A percentile compares a stretch with the other conserved stretches of the same genome.
Evolutionary conservation across 108 stramenopile genomes (phyloP).

Genomic region (Cylindrotheca closterium): DNA sequence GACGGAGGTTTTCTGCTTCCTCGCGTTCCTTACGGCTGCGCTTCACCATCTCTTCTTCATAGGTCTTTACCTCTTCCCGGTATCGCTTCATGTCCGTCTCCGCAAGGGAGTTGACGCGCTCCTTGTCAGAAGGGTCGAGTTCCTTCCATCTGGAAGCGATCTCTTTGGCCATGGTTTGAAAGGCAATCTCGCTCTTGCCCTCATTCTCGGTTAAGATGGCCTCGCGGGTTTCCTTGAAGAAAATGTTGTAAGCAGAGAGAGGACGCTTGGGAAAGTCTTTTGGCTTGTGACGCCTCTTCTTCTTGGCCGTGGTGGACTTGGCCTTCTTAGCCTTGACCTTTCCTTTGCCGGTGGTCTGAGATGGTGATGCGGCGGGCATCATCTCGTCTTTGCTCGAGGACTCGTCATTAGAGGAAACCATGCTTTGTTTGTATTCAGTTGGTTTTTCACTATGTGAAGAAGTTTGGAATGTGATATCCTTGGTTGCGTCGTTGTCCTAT

Average conservation of each 20-base stretch:
- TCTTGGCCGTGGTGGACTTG: neutral
- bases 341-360: neutral
- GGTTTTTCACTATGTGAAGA: too few relatives aligned
- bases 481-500: too few relatives aligned
- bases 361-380: too few relatives aligned
- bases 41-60: constrained; percentile 14
- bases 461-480: too few relatives aligned
- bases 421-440: too few relatives aligned
- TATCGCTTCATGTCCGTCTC: constrained; percentile 16
- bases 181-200: constrained; percentile 5
- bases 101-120: constrained; percentile 2
- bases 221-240: constrained; percentile 30
- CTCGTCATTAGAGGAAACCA: too few relatives aligned
- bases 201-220: constrained; percentile 8
- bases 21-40: neutral
- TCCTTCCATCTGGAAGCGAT: constrained; percentile 17
- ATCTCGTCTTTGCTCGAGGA: too few relatives aligned
- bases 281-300: constrained; percentile 16
- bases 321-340: neutral
- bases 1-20: constrained; percentile 1
- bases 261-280: constrained; percentile 30
- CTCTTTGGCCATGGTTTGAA: constrained; percentile 18
- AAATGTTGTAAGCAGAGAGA: constrained; percentile 28
- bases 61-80: constrained; percentile 6
- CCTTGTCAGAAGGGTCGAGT: neutral